phyloP scores from a whole-genome alignment of 2,329 filamentous ascomycete species.

The Hortaea werneckii region DNA sequence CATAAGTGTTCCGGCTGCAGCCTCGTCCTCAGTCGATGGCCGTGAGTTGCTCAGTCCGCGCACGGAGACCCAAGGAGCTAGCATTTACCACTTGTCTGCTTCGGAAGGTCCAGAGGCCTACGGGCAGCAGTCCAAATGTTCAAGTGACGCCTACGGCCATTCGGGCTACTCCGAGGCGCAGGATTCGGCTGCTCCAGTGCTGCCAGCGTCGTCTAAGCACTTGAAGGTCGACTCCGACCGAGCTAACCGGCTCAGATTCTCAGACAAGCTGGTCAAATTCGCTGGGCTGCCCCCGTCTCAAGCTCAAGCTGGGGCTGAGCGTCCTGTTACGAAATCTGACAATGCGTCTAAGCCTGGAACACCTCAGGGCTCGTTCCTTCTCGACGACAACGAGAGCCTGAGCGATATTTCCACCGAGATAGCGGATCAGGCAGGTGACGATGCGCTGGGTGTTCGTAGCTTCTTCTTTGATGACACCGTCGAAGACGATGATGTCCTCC shows the following conservation, averaged over 20 bases:
- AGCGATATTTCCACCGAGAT: slow-evolving; percentile 47
- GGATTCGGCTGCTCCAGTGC: slow-evolving; percentile 2
- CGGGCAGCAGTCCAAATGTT: slow-evolving; percentile 1
- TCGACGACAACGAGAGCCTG: slow-evolving; percentile 44
- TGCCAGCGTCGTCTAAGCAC: neutral
- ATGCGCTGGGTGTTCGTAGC: slow-evolving; percentile 33
- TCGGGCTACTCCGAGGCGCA: slow-evolving; percentile 1
- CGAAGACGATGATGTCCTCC: slow-evolving; percentile 28
- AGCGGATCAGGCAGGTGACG: slow-evolving; percentile 35
- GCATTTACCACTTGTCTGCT: slow-evolving; percentile 22
- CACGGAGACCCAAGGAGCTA: slow-evolving; percentile 25
- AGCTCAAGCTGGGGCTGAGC: neutral
- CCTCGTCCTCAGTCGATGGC: neutral
- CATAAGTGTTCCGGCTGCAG: neutral
- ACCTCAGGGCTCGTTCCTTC: slow-evolving; percentile 37
- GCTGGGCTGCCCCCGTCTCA: neutral
- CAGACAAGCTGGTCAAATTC: neutral
- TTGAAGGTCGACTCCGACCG: neutral
- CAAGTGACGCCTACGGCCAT: neutral
- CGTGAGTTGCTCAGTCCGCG: slow-evolving; percentile 11
- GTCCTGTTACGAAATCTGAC: slow-evolving; percentile 3
- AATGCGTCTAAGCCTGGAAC: slow-evolving; percentile 4
- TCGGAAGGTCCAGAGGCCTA: slow-evolving; percentile 6
- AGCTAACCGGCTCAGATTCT: neutral
- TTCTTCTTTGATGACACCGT: slow-evolving; percentile 41